Conservation (phyloP, 169 alveolate genomes). For the Plasmodium ovale region DNA sequence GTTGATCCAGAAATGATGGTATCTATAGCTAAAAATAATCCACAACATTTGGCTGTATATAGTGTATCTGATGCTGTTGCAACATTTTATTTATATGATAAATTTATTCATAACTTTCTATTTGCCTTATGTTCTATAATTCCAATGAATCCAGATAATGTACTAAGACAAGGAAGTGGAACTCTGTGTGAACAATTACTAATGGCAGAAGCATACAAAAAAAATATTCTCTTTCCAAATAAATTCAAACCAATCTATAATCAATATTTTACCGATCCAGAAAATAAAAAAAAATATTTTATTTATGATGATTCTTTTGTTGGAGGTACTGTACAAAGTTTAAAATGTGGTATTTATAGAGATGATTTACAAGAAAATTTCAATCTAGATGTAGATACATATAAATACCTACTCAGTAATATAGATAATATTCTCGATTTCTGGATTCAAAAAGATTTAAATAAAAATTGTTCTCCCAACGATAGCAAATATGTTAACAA, state of each 20-base stretch:
- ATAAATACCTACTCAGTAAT: constrained; percentile 89
- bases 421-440: constrained; percentile 84
- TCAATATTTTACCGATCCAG: constrained; percentile 83
- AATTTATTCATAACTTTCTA: constrained; percentile 98
- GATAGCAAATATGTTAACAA: constrained; percentile 39
- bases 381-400: constrained; percentile 91
- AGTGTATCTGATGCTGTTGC: constrained; percentile 99
- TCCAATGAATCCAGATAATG: constrained; percentile 97
- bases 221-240: constrained; percentile 96
- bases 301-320: constrained; percentile 91
- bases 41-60: constrained; percentile 98
- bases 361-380: constrained; percentile 96
- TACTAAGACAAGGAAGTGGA: constrained; percentile 99
- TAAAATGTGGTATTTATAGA: constrained; percentile 97
- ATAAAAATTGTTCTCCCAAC: constrained; percentile 26
- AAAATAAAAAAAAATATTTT: constrained; percentile 81
- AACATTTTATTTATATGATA: constrained; percentile 97
- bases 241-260: constrained; percentile 93
- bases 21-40: constrained; percentile 93
- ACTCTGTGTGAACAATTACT: constrained; percentile 98
- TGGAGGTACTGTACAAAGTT: constrained; percentile 98
- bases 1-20: constrained; percentile 99
- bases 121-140: constrained; percentile 97
- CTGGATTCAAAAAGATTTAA: constrained; percentile 87
- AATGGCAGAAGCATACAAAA: constrained; percentile 98